phyloP scores from a whole-genome alignment of 768 basidiomycete genomes.

The Russula dissimulans region DNA sequence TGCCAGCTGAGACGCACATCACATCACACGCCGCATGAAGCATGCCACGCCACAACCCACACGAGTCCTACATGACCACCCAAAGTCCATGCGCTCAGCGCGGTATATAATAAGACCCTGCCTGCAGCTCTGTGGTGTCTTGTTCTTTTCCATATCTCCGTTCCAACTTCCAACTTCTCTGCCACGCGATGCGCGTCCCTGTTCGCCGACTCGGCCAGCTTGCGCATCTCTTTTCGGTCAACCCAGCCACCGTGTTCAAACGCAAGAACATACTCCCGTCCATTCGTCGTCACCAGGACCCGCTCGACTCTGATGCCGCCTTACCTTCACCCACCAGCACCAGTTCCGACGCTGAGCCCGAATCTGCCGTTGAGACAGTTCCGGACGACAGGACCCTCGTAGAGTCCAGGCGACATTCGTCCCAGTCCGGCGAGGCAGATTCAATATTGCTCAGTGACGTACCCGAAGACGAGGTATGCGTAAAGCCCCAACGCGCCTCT shows the following conservation, averaged over 20 bases:
- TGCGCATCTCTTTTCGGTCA: slow-evolving; percentile 4
- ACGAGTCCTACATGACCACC: slow-evolving; percentile 1
- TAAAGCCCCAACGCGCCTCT: background rate
- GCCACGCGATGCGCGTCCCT: slow-evolving; percentile 17
- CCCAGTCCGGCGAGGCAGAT: background rate
- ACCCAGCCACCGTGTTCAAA: background rate
- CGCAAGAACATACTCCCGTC: background rate
- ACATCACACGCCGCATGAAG: slow-evolving; percentile 4
- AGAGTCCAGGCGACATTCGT: background rate
- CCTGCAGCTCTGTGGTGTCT: slow-evolving; percentile 1
- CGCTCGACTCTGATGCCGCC: background rate
- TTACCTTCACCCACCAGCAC: background rate
- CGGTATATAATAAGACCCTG: slow-evolving; percentile 11
- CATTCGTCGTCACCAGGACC: background rate
- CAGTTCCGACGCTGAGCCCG: background rate
- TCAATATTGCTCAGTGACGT: background rate
- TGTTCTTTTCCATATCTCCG: slow-evolving; percentile 1
- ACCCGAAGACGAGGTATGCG: background rate
- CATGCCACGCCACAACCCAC: slow-evolving; percentile 3
- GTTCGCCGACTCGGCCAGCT: slow-evolving; percentile 5
- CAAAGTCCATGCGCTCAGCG: slow-evolving; percentile 3
- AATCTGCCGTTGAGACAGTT: slow-evolving; percentile 3
- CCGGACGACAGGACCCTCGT: slow-evolving; percentile 13
- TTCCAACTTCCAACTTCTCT: background rate
- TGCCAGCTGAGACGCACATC: background rate